phyloP scores from a whole-genome alignment of 768 basidiomycete genomes.

The Tricholoma terreum region DNA sequence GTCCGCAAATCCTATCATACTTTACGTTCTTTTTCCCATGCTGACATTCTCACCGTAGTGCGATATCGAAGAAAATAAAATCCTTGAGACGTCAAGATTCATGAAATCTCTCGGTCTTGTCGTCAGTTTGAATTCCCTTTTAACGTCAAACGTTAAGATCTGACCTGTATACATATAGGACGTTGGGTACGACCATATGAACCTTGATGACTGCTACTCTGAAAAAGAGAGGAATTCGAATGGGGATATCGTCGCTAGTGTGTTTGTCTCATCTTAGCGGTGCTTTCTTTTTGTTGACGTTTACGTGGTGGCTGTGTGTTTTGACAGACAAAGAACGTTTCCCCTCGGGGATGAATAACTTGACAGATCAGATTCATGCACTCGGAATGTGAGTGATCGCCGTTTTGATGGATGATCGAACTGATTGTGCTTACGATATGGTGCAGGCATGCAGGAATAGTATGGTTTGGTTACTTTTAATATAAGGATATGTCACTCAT shows the following conservation, averaged over 20 bases:
- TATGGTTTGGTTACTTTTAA: slow-evolving; percentile 16
- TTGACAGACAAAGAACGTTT: slow-evolving; percentile 49
- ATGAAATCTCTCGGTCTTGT: slow-evolving; percentile 58
- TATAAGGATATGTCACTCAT: not conserved
- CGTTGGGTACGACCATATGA: slow-evolving; percentile 57
- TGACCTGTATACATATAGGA: slow-evolving; percentile 30
- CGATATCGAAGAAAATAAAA: slow-evolving; percentile 51
- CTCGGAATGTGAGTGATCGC: slow-evolving; percentile 49
- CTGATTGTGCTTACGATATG: not conserved
- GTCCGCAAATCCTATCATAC: slow-evolving; percentile 28
- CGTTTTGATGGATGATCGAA: not conserved
- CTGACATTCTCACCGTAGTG: slow-evolving; percentile 39
- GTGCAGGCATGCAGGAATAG: slow-evolving; percentile 40
- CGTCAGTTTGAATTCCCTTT: slow-evolving; percentile 25
- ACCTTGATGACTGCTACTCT: slow-evolving; percentile 66
- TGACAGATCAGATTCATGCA: slow-evolving; percentile 54
- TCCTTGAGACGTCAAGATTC: slow-evolving; percentile 47
- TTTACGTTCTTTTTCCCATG: not conserved
- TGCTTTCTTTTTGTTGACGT: not conserved
- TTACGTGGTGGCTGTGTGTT: not conserved
- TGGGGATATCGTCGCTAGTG: slow-evolving; percentile 56
- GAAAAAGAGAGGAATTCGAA: slow-evolving; percentile 47
- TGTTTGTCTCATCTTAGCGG: not conserved
- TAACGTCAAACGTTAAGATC: no score
- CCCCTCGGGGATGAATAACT: slow-evolving; percentile 50